These are phyloP conservation scores for Suillus ampliporus DNA, from an alignment of 768 basidiomycete genomes.

Conservation along the genomic window DNA sequence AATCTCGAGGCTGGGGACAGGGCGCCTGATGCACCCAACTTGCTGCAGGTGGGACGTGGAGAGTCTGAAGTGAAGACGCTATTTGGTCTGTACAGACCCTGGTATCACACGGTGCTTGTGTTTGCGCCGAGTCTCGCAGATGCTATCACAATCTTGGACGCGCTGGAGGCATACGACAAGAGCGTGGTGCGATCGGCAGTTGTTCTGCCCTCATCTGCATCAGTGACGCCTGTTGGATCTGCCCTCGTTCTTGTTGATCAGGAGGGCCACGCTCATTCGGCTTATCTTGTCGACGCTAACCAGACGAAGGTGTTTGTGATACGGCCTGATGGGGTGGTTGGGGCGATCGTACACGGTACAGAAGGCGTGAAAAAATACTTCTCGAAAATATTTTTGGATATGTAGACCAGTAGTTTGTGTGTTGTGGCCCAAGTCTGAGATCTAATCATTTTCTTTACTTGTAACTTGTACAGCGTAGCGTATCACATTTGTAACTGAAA, in stretches of 20 bases:
- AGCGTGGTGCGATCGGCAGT: constrained; percentile 7
- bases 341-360: constrained; percentile 30
- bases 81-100: constrained; percentile 35
- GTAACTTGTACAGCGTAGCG: no score
- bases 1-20: constrained; percentile 10
- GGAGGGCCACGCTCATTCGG: constrained; percentile 39
- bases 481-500: no score
- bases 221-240: background rate
- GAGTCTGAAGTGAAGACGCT: constrained; percentile 22
- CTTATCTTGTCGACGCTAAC: constrained; percentile 39
- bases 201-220: background rate
- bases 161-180: background rate
- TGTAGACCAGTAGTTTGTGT: no score
- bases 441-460: no score
- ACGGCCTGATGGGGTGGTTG: constrained; percentile 25
- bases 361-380: constrained; percentile 18
- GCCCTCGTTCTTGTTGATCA: constrained; percentile 39
- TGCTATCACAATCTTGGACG: constrained; percentile 8
- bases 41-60: constrained; percentile 20
- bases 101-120: constrained; percentile 15
- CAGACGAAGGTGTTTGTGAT: constrained; percentile 39
- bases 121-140: constrained; percentile 10
- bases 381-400: no score
- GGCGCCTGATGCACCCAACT: constrained; percentile 19
- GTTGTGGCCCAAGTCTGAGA: no score